phyloP scores from a whole-genome alignment of 257 asterid genomes.

The Scutellaria galericulata region DNA sequence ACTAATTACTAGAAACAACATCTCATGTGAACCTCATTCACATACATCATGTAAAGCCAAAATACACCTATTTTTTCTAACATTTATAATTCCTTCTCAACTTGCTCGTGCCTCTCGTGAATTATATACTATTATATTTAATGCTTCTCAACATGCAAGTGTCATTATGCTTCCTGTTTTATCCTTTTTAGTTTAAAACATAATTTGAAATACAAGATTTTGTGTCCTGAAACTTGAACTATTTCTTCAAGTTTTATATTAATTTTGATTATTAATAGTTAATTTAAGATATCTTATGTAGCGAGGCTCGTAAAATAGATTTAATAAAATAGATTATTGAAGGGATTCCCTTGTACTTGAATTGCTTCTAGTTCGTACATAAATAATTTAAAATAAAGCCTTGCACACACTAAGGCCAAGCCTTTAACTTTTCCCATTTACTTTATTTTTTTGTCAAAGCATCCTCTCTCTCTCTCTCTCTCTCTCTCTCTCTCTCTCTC shows the following conservation, averaged over 20 bases:
- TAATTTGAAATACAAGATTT: no score
- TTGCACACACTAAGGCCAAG: slow-evolving; percentile 29
- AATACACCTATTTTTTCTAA: slow-evolving; percentile 27
- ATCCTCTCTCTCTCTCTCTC: slow-evolving; percentile 27
- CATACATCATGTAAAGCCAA: slow-evolving; percentile 8
- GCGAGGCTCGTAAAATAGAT: no score
- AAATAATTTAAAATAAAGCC: slow-evolving; percentile 22
- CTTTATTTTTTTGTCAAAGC: slow-evolving; percentile 35
- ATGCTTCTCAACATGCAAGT: no score
- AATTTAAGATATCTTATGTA: no score
- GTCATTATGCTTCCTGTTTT: no score
- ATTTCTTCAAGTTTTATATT: no score
- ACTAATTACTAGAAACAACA: neutral
- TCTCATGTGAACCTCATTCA: neutral
- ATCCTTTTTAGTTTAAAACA: no score
- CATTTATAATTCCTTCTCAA: neutral
- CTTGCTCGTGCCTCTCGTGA: neutral
- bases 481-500: slow-evolving; percentile 20
- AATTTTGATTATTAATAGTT: no score
- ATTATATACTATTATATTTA: no score
- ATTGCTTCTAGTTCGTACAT: neutral
- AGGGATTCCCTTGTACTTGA: neutral
- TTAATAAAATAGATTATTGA: neutral
- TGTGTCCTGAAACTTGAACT: no score
- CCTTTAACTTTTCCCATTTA: slow-evolving; percentile 40